Percentiles rank a stretch among this genome's conserved stretches.
Conservation (phyloP, 805 yeast species). For the Metschnikowia shivogae region DNA sequence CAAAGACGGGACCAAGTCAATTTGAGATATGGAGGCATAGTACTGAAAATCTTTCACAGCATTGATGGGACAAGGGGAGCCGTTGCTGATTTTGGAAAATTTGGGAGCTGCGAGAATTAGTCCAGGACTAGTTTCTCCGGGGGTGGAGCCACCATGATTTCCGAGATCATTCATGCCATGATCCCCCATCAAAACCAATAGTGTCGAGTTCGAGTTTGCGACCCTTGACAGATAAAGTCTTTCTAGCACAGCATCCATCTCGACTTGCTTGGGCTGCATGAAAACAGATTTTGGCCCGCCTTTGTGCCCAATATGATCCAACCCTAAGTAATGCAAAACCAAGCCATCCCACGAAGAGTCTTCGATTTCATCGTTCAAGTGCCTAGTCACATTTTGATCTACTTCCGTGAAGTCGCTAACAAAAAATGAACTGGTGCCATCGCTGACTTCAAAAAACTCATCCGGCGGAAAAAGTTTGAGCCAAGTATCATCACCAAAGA, state of each 20-base stretch:
- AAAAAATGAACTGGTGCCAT: conserved; percentile 91
- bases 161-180: conserved; percentile 97
- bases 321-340: conserved; percentile 85
- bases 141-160: conserved; percentile 93
- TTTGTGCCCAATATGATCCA: conserved; percentile 97
- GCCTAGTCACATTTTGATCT: conserved; percentile 89
- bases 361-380: conserved; percentile 57
- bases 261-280: conserved; percentile 79
- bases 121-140: conserved; percentile 89
- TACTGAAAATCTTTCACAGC: conserved; percentile 47
- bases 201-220: conserved; percentile 36
- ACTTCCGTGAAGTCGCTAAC: conserved; percentile 95
- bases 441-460: conserved; percentile 54
- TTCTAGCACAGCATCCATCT: conserved; percentile 72
- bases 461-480: conserved; percentile 71
- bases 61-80: conserved; percentile 34
- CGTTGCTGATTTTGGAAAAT: conserved; percentile 30
- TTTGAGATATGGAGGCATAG: conserved; percentile 53
- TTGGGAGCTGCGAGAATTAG: conserved; percentile 64
- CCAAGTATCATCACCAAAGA: conserved; percentile 99
- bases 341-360: conserved; percentile 70
- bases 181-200: conserved; percentile 81
- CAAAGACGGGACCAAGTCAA: conserved; percentile 71
- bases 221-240: conserved; percentile 39
- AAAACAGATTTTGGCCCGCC: conserved; percentile 82